Conservation (phyloP, 2,329 filamentous ascomycete species). For the Rutstroemia sp. region DNA sequence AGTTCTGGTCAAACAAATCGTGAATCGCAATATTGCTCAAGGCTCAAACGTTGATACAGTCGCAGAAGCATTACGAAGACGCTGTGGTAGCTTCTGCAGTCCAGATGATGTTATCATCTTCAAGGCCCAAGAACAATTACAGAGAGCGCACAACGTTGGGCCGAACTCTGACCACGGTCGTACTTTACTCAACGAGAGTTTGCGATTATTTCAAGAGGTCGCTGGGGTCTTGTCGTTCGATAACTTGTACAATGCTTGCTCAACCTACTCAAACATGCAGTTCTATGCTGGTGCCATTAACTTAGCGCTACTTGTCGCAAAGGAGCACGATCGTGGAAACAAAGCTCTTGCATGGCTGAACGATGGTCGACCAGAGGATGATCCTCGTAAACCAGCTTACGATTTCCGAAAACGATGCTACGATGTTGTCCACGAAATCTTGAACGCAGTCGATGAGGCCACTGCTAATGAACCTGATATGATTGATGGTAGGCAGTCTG, state of each 20-base stretch:
- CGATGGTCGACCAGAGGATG: conserved; percentile 66
- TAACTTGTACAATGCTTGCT: conserved; percentile 70
- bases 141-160: conserved; percentile 75
- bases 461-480: conserved; percentile 62
- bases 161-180: conserved; percentile 69
- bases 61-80: conserved; percentile 82
- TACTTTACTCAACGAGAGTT: conserved; percentile 77
- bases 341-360: conserved; percentile 79
- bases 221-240: conserved; percentile 73
- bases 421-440: conserved; percentile 74
- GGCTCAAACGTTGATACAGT: conserved; percentile 97
- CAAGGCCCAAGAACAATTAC: conserved; percentile 93
- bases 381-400: conserved; percentile 62
- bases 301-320: conserved; percentile 75
- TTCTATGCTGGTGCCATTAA: conserved; percentile 94
- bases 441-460: conserved; percentile 67
- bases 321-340: conserved; percentile 81
- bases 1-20: conserved; percentile 91
- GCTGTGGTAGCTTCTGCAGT: conserved; percentile 96
- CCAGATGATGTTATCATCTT: conserved; percentile 96
- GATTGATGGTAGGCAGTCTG: conserved; percentile 69
- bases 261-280: conserved; percentile 71
- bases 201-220: conserved; percentile 82
- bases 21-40: conserved; percentile 94
- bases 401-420: conserved; percentile 73